Evolutionary conservation across 2,329 filamentous ascomycete species (phyloP).

Genomic region (Magnaporthiopsis rhizophila): DNA sequence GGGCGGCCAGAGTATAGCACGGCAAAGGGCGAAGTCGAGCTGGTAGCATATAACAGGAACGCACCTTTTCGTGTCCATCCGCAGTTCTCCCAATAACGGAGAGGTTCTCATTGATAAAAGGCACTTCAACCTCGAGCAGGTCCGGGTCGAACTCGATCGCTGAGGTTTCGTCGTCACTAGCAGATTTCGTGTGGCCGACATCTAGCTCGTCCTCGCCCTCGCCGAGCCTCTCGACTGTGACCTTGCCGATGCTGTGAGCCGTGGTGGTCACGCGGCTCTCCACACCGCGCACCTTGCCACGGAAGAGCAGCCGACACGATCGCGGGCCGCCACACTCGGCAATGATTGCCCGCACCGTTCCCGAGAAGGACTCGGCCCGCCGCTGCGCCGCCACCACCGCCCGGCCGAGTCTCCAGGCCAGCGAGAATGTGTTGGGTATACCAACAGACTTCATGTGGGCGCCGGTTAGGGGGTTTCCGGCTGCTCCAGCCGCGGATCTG

Average conservation of each 20-base stretch:
- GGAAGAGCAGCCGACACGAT: slow-evolving; percentile 49
- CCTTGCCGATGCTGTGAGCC: slow-evolving; percentile 53
- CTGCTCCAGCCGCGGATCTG: slow-evolving; percentile 43
- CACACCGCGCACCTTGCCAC: slow-evolving; percentile 56
- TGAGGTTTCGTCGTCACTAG: no score
- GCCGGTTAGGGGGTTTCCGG: slow-evolving; percentile 38
- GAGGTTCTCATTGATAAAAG: slow-evolving; percentile 70
- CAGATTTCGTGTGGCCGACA: slow-evolving; percentile 12
- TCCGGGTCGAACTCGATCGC: slow-evolving; percentile 19
- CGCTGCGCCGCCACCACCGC: slow-evolving; percentile 42
- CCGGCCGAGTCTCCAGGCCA: slow-evolving; percentile 51
- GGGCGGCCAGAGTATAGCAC: no score
- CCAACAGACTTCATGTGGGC: slow-evolving; percentile 42
- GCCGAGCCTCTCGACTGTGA: slow-evolving; percentile 43
- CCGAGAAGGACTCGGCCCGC: slow-evolving; percentile 27
- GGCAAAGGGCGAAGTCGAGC: not conserved
- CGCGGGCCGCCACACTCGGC: slow-evolving; percentile 46
- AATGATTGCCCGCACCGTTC: slow-evolving; percentile 51
- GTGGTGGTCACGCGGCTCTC: slow-evolving; percentile 43
- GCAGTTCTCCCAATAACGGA: slow-evolving; percentile 25
- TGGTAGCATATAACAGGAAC: not conserved
- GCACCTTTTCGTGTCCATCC: slow-evolving; percentile 16
- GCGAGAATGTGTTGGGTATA: slow-evolving; percentile 43
- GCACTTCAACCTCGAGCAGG: slow-evolving; percentile 50
- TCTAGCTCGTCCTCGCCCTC: slow-evolving; percentile 26